These are phyloP conservation scores for Claviceps pusilla DNA, from an alignment of 2,329 filamentous ascomycete genomes.

Conservation along the genomic window DNA sequence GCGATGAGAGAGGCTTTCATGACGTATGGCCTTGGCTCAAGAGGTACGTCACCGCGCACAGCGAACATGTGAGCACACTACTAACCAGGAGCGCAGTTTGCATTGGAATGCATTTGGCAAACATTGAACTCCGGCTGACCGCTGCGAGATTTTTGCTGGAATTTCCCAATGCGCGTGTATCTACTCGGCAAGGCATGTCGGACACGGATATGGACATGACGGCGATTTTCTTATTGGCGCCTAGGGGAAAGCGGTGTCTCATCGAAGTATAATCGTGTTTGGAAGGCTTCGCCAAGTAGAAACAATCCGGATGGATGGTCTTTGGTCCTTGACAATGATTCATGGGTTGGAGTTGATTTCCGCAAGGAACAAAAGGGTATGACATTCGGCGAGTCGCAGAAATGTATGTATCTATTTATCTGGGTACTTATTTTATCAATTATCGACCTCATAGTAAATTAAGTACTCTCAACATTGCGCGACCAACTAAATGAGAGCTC, in stretches of 20 bases:
- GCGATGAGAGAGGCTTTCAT: constrained; percentile 33
- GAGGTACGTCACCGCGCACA: constrained; percentile 16
- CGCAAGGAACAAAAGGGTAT: no score
- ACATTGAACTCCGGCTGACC: constrained; percentile 38
- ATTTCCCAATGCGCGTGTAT: constrained; percentile 22
- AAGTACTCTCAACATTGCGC: no score
- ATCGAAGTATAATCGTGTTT: constrained; percentile 7
- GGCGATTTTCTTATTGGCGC: constrained; percentile 19
- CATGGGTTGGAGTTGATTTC: no score
- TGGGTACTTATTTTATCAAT: no score
- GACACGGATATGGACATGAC: constrained; percentile 21
- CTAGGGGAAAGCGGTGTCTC: constrained; percentile 18
- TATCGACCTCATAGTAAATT: no score
- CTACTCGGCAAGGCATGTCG: constrained; percentile 18
- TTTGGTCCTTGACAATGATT: neutral
- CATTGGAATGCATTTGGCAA: constrained; percentile 41
- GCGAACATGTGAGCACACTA: neutral
- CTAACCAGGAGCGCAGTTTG: constrained; percentile 21
- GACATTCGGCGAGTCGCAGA: no score
- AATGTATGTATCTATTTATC: no score
- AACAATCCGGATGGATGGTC: no score
- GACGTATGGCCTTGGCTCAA: constrained; percentile 38
- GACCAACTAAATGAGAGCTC: neutral
- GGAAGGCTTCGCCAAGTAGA: neutral
- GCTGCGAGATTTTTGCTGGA: constrained; percentile 36